Conservation (phyloP, 1,284 basidiomycete genomes). For the Rhodofomes roseus region DNA sequence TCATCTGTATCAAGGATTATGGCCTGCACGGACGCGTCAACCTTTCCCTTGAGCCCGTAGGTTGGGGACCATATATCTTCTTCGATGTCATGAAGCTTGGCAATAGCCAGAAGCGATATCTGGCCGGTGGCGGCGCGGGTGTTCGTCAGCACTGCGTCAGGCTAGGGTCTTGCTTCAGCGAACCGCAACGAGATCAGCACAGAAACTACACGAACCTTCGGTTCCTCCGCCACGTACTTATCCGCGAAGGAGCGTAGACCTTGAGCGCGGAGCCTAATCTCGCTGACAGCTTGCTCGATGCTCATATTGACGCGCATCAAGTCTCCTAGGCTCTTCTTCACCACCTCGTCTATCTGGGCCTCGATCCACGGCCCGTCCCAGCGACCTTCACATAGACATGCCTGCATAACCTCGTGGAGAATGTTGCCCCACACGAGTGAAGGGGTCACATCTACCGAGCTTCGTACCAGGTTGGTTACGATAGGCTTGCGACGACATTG, state of each 20-base stretch:
- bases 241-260: constrained; percentile 64
- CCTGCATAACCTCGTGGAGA: constrained; percentile 86
- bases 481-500: constrained; percentile 83
- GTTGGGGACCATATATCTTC: constrained; percentile 98
- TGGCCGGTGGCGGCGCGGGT: constrained; percentile 50
- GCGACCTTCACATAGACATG: constrained; percentile 53
- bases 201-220: constrained; percentile 45
- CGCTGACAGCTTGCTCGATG: constrained; percentile 59
- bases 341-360: constrained; percentile 50
- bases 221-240: constrained; percentile 55
- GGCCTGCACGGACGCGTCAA: constrained; percentile 87
- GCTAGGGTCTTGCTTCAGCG: constrained; percentile 45
- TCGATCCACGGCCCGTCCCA: constrained; percentile 65
- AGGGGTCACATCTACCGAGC: constrained; percentile 54
- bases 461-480: constrained; percentile 58
- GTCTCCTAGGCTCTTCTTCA: constrained; percentile 50
- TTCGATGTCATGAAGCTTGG: constrained; percentile 81
- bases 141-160: constrained; percentile 61
- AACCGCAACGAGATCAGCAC: background rate
- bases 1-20: constrained; percentile 45
- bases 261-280: constrained; percentile 57
- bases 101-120: constrained; percentile 64
- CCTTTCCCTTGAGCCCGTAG: constrained; percentile 93
- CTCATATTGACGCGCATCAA: constrained; percentile 59
- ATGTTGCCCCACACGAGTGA: constrained; percentile 86